Conservation (phyloP, 148 eudicot species). For the Vaccinium myrtillus region DNA sequence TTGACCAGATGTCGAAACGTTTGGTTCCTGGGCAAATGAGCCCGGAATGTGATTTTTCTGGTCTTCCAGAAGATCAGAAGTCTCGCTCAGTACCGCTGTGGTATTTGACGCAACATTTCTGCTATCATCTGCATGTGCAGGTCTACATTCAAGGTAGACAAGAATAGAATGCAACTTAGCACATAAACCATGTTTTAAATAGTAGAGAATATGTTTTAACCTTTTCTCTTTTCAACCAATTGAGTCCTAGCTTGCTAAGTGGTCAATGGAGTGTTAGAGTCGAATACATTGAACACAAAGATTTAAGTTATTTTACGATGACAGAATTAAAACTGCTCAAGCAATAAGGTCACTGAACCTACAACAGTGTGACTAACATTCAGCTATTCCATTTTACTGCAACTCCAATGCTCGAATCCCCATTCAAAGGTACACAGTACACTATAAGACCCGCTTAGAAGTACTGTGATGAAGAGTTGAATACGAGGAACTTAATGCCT, state of each 20-base stretch:
- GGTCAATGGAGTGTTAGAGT: neutral
- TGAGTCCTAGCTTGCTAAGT: neutral
- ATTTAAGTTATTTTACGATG: neutral
- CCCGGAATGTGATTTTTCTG: conserved; percentile 27
- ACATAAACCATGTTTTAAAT: conserved; percentile 4
- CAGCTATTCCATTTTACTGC: neutral
- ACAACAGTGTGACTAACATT: neutral
- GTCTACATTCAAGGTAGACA: conserved; percentile 28
- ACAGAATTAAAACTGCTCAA: neutral
- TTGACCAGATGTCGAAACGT: conserved; percentile 25
- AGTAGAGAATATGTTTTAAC: neutral
- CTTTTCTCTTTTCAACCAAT: neutral
- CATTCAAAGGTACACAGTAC: neutral
- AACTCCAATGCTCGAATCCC: neutral
- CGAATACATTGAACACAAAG: neutral
- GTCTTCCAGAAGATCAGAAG: conserved; percentile 16
- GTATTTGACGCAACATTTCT: conserved; percentile 21
- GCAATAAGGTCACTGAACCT: neutral
- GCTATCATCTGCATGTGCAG: conserved; percentile 27
- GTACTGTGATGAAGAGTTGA: neutral
- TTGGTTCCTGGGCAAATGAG: conserved; percentile 25
- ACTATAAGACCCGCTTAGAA: neutral
- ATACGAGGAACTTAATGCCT: neutral
- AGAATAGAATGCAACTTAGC: conserved; percentile 17
- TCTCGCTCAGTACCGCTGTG: conserved; percentile 30